phyloP scores from a whole-genome alignment of 148 eudicot species.

The Amaranthus cruentus region DNA sequence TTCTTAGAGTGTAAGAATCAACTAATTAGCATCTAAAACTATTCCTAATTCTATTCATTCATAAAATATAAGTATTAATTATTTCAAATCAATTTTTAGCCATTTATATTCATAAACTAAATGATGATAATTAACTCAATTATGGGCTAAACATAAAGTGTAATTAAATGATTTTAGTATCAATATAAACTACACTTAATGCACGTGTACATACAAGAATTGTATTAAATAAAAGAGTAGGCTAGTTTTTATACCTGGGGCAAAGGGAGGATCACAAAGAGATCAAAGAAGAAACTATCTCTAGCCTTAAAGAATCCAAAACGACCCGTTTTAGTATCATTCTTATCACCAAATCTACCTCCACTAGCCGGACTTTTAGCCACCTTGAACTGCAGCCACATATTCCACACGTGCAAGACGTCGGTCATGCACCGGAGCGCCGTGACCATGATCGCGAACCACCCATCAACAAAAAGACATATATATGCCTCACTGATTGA shows the following conservation, averaged over 20 bases:
- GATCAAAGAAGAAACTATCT: slow-evolving; percentile 66
- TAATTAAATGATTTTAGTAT: too few species aligned
- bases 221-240: background rate
- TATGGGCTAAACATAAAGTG: too few species aligned
- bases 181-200: too few species aligned
- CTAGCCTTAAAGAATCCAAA: slow-evolving; percentile 44
- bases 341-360: slow-evolving; percentile 3
- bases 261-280: slow-evolving; percentile 79
- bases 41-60: too few species aligned
- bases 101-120: too few species aligned
- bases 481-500: slow-evolving; percentile 67
- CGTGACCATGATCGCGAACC: slow-evolving; percentile 75
- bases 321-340: slow-evolving; percentile 25
- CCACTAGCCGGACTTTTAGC: slow-evolving; percentile 23
- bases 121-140: too few species aligned
- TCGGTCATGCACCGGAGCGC: slow-evolving; percentile 80
- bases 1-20: too few species aligned
- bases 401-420: slow-evolving; percentile 70
- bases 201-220: too few species aligned
- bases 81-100: too few species aligned
- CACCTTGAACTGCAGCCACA: slow-evolving; percentile 73
- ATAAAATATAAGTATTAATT: too few species aligned
- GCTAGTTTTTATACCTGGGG: slow-evolving; percentile 62
- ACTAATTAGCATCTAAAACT: too few species aligned
- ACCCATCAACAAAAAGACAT: slow-evolving; percentile 87